A percentile compares a stretch with the other conserved stretches of the same genome.
phyloP scores from a whole-genome alignment of 768 basidiomycete genomes.

The Boletus vermiculosoides region DNA sequence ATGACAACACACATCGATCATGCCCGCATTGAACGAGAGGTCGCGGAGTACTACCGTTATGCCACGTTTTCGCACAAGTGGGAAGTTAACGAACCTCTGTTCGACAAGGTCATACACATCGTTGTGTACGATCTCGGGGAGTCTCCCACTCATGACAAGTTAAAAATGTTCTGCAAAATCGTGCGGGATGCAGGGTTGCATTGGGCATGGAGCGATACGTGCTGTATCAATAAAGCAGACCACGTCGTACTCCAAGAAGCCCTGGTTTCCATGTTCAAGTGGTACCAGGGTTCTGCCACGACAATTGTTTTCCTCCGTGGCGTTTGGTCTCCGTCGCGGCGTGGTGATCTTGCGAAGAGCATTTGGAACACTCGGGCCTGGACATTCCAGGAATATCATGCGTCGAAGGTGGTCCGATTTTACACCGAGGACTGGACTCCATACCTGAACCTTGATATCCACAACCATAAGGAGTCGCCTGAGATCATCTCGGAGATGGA shows the following conservation, averaged over 20 bases:
- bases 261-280: conserved; percentile 7
- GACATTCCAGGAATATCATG: neutral
- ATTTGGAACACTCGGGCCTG: conserved; percentile 4
- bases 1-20: neutral
- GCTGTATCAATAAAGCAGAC: conserved; percentile 7
- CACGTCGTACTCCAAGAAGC: conserved; percentile 1
- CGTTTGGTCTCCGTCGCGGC: neutral
- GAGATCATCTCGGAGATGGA: conserved; percentile 9
- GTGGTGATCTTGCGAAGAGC: neutral
- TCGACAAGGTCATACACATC: neutral
- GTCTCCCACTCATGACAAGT: neutral
- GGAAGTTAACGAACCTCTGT: conserved; percentile 6
- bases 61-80: conserved; percentile 5
- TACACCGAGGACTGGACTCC: conserved; percentile 1
- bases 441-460: neutral
- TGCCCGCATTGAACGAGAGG: neutral
- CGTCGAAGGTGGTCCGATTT: conserved; percentile 5
- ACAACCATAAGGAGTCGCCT: conserved; percentile 5
- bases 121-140: conserved; percentile 1
- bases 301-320: conserved; percentile 6
- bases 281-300: conserved; percentile 4
- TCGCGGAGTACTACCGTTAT: conserved; percentile 1
- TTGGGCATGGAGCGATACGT: conserved; percentile 13
- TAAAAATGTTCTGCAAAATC: conserved; percentile 5
- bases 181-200: neutral